Evolutionary conservation across 1,284 basidiomycete species (phyloP), one percentile per base, ranked within the genome.

Genomic region (Apiotrichum veenhuisii): DNA sequence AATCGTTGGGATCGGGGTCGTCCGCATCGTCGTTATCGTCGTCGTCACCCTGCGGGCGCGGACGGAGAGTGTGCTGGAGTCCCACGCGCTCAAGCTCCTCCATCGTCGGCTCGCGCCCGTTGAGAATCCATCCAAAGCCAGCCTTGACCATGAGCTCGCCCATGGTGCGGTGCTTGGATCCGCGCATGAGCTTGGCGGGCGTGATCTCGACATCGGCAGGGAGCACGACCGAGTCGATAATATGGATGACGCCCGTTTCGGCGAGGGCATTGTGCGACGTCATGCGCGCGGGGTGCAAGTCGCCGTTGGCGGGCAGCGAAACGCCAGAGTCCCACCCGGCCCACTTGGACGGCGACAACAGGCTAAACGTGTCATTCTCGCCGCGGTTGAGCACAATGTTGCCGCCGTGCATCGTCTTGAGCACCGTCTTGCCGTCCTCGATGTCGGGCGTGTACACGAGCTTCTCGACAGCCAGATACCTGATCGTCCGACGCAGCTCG

Each of bases 161-260:
- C 92, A 98, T 97, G 3, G 89, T 95, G 33, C 82, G 84, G 46
- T 85, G 88, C 71, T 91, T 89, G 10, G 89, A 89, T 1, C 94
- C 94, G 65, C 85, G 86, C 64, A 94, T 82, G 22, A 98, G 82
- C 75, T 97, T 96, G n/a, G 84, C 87, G 26, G 94, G 80, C 5
- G 87, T 91, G 54, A 98, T 80, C 46, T 89, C 80, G 25, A 98
- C 84, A 5, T 87, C 86, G n/a, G 91, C 84, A 17, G 96, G 96
- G 45, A 98, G 83, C 65, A 94, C 81, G 36, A 98, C 84, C 14
- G 75, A 74, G 72, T 95, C 90, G 54, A 98, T 80, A 66, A 91
- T 87, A 73, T 98, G 95, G 46, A 98, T 83, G 22, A 89, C 91
- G 15, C 96, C 95, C 2, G 94, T 97, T 62, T 85, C 81, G 0